A percentile compares a stretch with the other conserved stretches of the same genome.
Evolutionary conservation across 1,284 basidiomycete species (phyloP).

Genomic region (Naganishia cerealis): DNA sequence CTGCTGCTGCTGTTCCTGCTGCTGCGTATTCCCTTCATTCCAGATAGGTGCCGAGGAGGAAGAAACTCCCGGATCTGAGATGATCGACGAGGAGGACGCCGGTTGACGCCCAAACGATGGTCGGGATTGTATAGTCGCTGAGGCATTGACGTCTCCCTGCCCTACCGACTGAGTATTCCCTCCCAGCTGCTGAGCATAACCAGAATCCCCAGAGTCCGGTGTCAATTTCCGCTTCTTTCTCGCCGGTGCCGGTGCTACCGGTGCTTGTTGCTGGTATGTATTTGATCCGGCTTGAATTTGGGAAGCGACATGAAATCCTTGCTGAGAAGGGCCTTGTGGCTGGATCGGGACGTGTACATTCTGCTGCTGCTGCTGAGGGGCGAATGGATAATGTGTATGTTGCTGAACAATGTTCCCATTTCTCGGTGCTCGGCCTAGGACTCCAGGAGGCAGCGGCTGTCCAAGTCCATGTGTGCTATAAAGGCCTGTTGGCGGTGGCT

Average conservation of each 20-base stretch:
- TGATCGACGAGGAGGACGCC: conserved; percentile 10
- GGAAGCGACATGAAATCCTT: not conserved
- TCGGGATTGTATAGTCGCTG: not conserved
- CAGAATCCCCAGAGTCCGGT: not conserved
- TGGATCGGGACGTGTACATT: not conserved
- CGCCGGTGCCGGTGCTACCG: not conserved
- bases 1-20: conserved; percentile 2
- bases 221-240: conserved; percentile 9
- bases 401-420: conserved; percentile 25
- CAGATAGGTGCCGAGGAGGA: not conserved
- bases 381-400: conserved; percentile 25
- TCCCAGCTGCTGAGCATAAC: not conserved
- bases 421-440: conserved; percentile 13
- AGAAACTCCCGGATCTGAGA: not conserved
- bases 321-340: not conserved
- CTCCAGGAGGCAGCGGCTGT: conserved; percentile 21
- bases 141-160: not conserved
- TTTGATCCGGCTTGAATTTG: no score
- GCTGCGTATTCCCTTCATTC: not conserved
- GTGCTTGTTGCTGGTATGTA: not conserved
- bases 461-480: conserved; percentile 13
- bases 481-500: conserved; percentile 4
- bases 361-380: conserved; percentile 7
- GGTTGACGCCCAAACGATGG: conserved; percentile 13
- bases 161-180: not conserved